Evolutionary conservation across 257 asterid species (phyloP), one percentile per base, ranked within the genome.

Genomic region (Paulownia fortunei): DNA sequence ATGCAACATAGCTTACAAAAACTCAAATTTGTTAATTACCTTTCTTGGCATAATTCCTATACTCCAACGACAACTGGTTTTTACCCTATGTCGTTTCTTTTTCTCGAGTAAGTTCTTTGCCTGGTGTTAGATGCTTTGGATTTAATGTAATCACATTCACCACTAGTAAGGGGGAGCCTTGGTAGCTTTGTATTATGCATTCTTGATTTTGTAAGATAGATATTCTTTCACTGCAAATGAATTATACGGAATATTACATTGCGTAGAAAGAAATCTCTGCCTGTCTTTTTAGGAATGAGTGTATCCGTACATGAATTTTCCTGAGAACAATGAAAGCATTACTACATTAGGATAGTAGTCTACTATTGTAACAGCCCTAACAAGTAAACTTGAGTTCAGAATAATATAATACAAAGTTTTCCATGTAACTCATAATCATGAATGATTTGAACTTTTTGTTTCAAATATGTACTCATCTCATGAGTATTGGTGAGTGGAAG

Each of bases 51-150:
- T 44, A 52, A 51, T 37, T 64, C 10, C 10, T 49, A 27, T 32
- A 32, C 65, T 52, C 46, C 46, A 39, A 39, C 9, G 51, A 15
- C 7, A 8, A 32, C 65, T 63, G 54, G 6, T 46, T 74, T 73
- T 64, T 32, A 32, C 54, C 77, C 30, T 63, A 27, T 74, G 18
- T 42, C 36, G 26, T 42, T 34, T 49, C 19, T 16, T 11, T 37
- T 36, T 64, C 32, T 49, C 32, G 8, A 59, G 41, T 10, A 56
- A 41, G 62, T 24, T 65, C 16, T 67, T 16, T 77, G 5, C 59
- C 74, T 65, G 60, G 59, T 32, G 26, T 30, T 74, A 11, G 30
- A 30, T 39, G 54, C 42, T 63, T 51, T 18, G 41, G 54, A 62
- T 63, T 63, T 34, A 51, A 19, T 34, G 36, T 41, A 63, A 32